Conservation (phyloP, 2,329 filamentous ascomycete species). For the Furcasterigmium sp. region DNA sequence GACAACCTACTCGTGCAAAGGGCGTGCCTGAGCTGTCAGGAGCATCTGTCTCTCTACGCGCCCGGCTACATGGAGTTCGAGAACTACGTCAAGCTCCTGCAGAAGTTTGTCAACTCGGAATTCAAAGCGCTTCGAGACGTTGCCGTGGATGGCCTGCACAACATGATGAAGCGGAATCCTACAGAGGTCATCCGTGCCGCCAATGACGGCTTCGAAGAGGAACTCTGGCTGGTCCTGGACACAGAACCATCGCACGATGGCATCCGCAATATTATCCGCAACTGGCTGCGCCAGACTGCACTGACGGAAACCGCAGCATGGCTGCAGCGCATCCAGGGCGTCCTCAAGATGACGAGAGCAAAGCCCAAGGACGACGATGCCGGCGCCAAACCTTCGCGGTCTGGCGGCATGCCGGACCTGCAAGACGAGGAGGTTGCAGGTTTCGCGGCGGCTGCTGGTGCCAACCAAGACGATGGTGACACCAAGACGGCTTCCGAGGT, state of each 20-base stretch:
- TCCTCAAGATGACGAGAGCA: constrained; percentile 80
- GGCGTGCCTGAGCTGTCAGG: constrained; percentile 76
- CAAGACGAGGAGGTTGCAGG: constrained; percentile 96
- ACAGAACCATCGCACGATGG: constrained; percentile 68
- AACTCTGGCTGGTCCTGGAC: constrained; percentile 87
- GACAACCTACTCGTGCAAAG: constrained; percentile 61
- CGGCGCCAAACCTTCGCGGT: constrained; percentile 32
- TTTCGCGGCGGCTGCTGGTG: constrained; percentile 63
- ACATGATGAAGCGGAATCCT: constrained; percentile 89
- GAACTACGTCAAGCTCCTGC: constrained; percentile 77
- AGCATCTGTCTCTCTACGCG: constrained; percentile 89
- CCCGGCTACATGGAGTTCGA: constrained; percentile 80
- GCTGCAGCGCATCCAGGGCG: constrained; percentile 82
- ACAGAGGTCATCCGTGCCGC: constrained; percentile 75
- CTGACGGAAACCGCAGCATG: constrained; percentile 75
- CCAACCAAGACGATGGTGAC: constrained; percentile 46
- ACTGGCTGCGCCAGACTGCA: constrained; percentile 90
- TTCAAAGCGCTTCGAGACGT: constrained; percentile 68
- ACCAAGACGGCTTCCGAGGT: constrained; percentile 56
- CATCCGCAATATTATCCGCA: constrained; percentile 80
- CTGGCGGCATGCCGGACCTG: constrained; percentile 63
- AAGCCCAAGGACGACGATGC: constrained; percentile 51
- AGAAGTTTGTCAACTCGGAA: constrained; percentile 68
- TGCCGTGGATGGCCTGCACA: constrained; percentile 84
- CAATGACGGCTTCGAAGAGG: constrained; percentile 76